phyloP scores from a whole-genome alignment of 176 grass and related monocot species.

The Olyra latifolia region DNA sequence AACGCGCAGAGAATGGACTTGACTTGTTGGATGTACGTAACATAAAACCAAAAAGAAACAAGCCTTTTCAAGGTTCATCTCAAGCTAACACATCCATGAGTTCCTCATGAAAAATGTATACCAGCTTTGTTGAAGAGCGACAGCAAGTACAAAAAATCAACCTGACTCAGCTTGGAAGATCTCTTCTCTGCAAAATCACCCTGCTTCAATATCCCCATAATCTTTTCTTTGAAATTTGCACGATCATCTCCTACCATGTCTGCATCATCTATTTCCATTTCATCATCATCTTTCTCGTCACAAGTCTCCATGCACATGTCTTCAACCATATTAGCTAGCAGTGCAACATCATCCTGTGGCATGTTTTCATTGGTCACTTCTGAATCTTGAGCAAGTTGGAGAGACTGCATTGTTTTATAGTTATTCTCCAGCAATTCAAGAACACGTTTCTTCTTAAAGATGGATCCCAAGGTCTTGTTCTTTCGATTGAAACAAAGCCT shows the following conservation, averaged over 20 bases:
- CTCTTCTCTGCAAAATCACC: constrained; percentile 97
- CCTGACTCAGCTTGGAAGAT: constrained; percentile 76
- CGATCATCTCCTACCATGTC: constrained; percentile 21
- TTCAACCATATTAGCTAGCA: constrained; percentile 80
- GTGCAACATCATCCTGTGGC: constrained; percentile 50
- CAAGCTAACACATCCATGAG: background rate
- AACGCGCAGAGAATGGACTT: background rate
- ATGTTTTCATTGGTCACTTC: constrained; percentile 46
- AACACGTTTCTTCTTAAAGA: constrained; percentile 79
- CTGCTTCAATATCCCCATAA: constrained; percentile 77
- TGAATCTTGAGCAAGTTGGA: constrained; percentile 48
- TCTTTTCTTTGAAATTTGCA: constrained; percentile 70
- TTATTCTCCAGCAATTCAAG: constrained; percentile 92
- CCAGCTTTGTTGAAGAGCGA: constrained; percentile 92
- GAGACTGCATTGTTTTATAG: constrained; percentile 87
- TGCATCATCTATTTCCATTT: constrained; percentile 63
- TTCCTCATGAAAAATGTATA: constrained; percentile 82
- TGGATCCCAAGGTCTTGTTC: constrained; percentile 84
- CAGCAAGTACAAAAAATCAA: constrained; percentile 91
- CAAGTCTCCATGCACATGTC: constrained; percentile 61
- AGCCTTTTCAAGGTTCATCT: background rate
- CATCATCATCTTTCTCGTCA: constrained; percentile 69
- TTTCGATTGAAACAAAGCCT: constrained; percentile 82
- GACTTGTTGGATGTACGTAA: background rate
- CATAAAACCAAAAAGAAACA: background rate